Conservation (phyloP, 2,329 filamentous ascomycete genomes). For the Pseudopyricularia javanii region DNA sequence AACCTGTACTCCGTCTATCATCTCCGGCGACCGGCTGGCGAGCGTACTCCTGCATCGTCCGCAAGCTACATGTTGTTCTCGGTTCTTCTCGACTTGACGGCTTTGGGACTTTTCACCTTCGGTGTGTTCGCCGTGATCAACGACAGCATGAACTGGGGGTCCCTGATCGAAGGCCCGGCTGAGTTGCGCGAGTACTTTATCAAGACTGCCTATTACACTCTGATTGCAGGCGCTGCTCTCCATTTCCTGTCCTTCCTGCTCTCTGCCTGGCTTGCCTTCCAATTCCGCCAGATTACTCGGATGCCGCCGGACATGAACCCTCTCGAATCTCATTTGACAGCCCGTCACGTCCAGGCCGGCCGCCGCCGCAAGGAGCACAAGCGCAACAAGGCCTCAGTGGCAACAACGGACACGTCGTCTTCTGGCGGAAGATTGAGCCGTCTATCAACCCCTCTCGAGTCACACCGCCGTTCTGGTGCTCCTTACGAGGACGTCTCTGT, state of each 20-base stretch:
- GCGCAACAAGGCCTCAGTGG: conserved; percentile 52
- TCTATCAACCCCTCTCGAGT: conserved; percentile 31
- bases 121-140: conserved; percentile 33
- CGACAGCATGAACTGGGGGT: conserved; percentile 47
- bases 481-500: conserved; percentile 28
- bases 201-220: conserved; percentile 54
- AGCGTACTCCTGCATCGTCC: conserved; percentile 65
- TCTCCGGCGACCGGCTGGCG: conserved; percentile 55
- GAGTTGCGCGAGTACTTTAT: conserved; percentile 48
- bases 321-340: conserved; percentile 73
- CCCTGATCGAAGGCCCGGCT: conserved; percentile 46
- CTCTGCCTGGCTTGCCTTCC: conserved; percentile 61
- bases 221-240: conserved; percentile 50
- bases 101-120: conserved; percentile 44
- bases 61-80: conserved; percentile 86
- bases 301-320: conserved; percentile 95
- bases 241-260: conserved; percentile 60
- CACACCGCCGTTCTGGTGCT: conserved; percentile 27
- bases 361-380: conserved; percentile 40
- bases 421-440: conserved; percentile 28
- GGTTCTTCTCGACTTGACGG: conserved; percentile 52
- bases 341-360: conserved; percentile 29
- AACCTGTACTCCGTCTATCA: conserved; percentile 73
- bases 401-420: conserved; percentile 26
- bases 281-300: conserved; percentile 70